A percentile compares a stretch with the other conserved stretches of the same genome.
Conservation (phyloP, 2,329 filamentous ascomycete species). For the Cephalotrichum gorgonifer region DNA sequence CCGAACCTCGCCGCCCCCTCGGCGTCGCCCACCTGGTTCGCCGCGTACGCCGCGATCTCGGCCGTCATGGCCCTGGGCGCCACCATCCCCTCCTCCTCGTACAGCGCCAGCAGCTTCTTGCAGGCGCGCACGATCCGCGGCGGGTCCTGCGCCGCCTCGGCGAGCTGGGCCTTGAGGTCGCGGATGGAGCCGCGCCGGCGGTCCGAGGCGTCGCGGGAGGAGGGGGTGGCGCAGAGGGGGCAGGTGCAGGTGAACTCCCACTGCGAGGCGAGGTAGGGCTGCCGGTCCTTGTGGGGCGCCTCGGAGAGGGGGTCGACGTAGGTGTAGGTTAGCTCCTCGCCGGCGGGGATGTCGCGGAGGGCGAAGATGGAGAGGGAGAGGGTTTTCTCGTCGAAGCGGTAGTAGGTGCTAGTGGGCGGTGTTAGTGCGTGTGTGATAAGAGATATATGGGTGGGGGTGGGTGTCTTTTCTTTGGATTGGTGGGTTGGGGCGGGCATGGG, state of each 20-base stretch:
- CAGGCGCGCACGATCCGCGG: neutral
- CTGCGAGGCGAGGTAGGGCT: neutral
- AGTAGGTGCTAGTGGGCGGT: constrained; percentile 1
- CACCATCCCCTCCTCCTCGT: constrained; percentile 6
- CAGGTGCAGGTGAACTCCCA: constrained; percentile 7
- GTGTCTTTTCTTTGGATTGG: neutral
- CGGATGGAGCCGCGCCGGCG: constrained; percentile 1
- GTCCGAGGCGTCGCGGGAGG: constrained; percentile 1
- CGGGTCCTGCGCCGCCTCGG: neutral
- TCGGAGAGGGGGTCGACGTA: constrained; percentile 5
- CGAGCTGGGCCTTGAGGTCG: neutral
- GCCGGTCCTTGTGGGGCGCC: neutral
- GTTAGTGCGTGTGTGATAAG: neutral
- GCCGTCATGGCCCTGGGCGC: neutral
- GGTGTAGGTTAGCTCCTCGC: constrained; percentile 6
- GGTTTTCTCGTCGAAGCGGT: constrained; percentile 7
- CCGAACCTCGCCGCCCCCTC: constrained; percentile 1
- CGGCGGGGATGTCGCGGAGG: constrained; percentile 1
- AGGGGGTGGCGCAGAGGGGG: constrained; percentile 1
- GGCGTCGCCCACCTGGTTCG: constrained; percentile 5
- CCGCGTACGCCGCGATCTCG: constrained; percentile 6
- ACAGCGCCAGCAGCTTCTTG: neutral
- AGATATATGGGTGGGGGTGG: neutral
- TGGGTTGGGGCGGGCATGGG: too few species aligned
- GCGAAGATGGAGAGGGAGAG: constrained; percentile 4